Conservation (phyloP, 371 early-diverging fungal genomes). For the Mycotypha africana region DNA sequence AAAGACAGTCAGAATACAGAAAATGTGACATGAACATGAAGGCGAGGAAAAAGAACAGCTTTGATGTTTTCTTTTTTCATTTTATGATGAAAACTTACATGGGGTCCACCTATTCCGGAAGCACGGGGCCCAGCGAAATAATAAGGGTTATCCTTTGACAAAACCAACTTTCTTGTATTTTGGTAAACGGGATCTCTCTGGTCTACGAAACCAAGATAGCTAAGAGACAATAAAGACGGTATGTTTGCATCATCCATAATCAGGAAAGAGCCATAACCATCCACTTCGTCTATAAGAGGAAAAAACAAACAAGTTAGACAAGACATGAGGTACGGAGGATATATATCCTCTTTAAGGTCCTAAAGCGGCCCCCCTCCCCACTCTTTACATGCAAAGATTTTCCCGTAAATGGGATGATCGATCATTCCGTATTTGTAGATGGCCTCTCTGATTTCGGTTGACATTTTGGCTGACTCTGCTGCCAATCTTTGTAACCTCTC, state of each 20-base stretch:
- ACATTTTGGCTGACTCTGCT: constrained; percentile 15
- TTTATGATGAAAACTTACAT: constrained; percentile 25
- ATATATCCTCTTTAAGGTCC: no score
- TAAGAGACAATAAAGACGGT: constrained; percentile 58
- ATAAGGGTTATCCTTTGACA: constrained; percentile 56
- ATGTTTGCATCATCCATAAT: constrained; percentile 72
- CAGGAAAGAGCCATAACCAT: constrained; percentile 58
- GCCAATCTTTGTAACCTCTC: constrained; percentile 8
- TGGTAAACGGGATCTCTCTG: constrained; percentile 48
- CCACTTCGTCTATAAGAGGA: constrained; percentile 45
- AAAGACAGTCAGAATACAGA: no score
- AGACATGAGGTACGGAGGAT: no score
- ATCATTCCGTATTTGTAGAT: constrained; percentile 47
- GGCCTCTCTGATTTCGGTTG: constrained; percentile 50
- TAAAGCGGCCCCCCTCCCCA: no score
- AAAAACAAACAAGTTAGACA: no score
- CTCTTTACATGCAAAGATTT: constrained; percentile 46
- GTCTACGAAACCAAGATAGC: constrained; percentile 53
- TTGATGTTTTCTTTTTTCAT: not conserved
- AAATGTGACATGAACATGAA: not conserved
- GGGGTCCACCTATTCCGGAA: constrained; percentile 63
- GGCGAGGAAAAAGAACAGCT: no score
- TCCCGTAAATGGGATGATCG: constrained; percentile 36
- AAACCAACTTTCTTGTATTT: constrained; percentile 50
- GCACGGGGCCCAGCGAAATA: constrained; percentile 46